Evolutionary conservation across 2,329 filamentous ascomycete species (phyloP).

Genomic region (Aphanoascus verrucosus): DNA sequence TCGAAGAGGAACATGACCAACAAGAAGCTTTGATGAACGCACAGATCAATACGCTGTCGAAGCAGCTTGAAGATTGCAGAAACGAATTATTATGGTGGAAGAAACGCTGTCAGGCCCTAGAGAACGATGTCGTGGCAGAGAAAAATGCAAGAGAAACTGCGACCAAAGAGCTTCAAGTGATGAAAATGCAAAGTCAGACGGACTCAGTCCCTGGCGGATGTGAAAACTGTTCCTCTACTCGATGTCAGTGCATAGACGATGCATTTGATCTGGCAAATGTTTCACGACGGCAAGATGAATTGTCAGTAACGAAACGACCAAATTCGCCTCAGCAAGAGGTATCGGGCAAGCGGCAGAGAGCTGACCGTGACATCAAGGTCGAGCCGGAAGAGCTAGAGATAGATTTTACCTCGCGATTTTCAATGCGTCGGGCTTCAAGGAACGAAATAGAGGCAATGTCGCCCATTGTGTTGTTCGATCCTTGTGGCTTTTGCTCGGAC

Average conservation of each 20-base stretch:
- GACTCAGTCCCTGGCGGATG: conserved; percentile 47
- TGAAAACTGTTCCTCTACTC: conserved; percentile 52
- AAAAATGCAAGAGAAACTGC: conserved; percentile 35
- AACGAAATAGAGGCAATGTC: conserved; percentile 23
- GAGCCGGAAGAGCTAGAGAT: conserved; percentile 51
- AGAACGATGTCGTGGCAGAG: conserved; percentile 47
- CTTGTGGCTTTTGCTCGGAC: conserved; percentile 73
- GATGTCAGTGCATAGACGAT: conserved; percentile 53
- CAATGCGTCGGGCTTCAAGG: conserved; percentile 32
- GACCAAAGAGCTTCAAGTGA: conserved; percentile 27
- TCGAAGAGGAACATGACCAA: conserved; percentile 38
- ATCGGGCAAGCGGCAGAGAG: conserved; percentile 44
- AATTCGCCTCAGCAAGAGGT: conserved; percentile 25
- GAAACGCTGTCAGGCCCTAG: conserved; percentile 49
- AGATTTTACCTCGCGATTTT: conserved; percentile 62
- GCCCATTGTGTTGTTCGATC: conserved; percentile 47
- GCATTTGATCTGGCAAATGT: conserved; percentile 39
- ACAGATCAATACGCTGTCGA: conserved; percentile 46
- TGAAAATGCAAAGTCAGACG: conserved; percentile 10
- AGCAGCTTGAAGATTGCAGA: conserved; percentile 56
- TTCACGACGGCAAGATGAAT: conserved; percentile 29
- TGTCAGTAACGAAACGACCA: conserved; percentile 28
- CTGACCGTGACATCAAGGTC: conserved; percentile 38
- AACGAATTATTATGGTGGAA: conserved; percentile 40
- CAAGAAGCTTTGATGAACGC: conserved; percentile 44